A percentile compares a stretch with the other conserved stretches of the same genome.
phyloP scores from a whole-genome alignment of 805 yeast species.

The Pichia pseudocactophila region DNA sequence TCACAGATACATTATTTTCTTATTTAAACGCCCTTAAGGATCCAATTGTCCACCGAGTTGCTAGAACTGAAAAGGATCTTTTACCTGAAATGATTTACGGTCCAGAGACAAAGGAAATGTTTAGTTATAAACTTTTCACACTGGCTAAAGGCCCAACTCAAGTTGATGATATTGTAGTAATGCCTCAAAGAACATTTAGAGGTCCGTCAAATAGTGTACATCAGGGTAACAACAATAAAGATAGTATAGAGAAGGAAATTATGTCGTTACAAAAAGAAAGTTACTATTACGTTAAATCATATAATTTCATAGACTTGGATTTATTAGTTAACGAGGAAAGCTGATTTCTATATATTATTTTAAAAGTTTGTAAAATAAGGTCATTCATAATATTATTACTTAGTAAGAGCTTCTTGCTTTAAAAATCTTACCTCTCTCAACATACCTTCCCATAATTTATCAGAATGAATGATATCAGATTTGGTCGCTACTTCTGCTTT shows the following conservation, averaged over 20 bases:
- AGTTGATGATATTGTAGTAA: constrained; percentile 24
- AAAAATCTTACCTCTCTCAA: constrained; percentile 8
- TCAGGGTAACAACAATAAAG: constrained; percentile 10
- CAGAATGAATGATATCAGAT: constrained; percentile 9
- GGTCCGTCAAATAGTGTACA: constrained; percentile 15
- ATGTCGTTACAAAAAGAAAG: constrained; percentile 25
- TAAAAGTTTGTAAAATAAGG: too few relatives aligned
- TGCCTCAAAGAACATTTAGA: constrained; percentile 25
- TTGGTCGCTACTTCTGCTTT: constrained; percentile 7
- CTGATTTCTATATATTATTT: background rate
- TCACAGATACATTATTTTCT: constrained; percentile 28
- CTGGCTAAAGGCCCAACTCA: constrained; percentile 26
- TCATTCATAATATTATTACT: background rate
- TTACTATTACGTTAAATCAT: constrained; percentile 25
- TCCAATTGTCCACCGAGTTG: constrained; percentile 24
- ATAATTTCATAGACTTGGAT: constrained; percentile 22
- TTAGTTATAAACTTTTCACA: constrained; percentile 24
- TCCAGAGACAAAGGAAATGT: constrained; percentile 23
- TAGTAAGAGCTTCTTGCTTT: constrained; percentile 1
- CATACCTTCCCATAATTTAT: constrained; percentile 8
- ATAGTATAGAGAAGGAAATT: constrained; percentile 19
- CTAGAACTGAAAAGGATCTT: constrained; percentile 24
- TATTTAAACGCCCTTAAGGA: constrained; percentile 22
- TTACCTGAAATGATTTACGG: constrained; percentile 21
- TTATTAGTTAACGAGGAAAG: constrained; percentile 2